Evolutionary conservation across 208 protist species (phyloP).

Genomic region (Angomonas deanei): DNA sequence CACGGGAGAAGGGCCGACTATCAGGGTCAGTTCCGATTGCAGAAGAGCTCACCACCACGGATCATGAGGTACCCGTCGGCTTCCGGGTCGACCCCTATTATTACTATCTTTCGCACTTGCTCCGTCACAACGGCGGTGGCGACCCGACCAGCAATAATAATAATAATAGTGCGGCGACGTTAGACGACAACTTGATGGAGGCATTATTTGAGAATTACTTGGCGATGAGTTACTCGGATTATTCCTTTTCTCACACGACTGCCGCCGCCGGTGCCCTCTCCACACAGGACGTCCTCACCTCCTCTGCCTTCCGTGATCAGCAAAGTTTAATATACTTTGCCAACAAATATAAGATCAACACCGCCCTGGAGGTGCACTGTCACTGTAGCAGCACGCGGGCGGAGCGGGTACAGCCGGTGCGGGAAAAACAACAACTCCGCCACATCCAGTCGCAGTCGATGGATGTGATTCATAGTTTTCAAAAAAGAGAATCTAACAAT

Average conservation of each 20-base stretch:
- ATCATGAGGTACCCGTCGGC: conserved; percentile 20
- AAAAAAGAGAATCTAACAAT: conserved; percentile 17
- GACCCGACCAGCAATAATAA: not conserved
- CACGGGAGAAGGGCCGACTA: conserved; percentile 16
- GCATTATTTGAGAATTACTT: conserved; percentile 76
- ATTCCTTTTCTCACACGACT: conserved; percentile 43
- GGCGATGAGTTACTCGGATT: conserved; percentile 57
- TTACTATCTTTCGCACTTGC: conserved; percentile 43
- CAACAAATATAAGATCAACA: conserved; percentile 38
- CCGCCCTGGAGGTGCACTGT: conserved; percentile 39
- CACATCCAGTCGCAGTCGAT: conserved; percentile 27
- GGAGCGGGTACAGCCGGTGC: conserved; percentile 27
- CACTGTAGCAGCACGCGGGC: conserved; percentile 44
- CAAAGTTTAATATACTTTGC: conserved; percentile 30
- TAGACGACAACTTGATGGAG: conserved; percentile 40
- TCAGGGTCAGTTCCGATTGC: conserved; percentile 5
- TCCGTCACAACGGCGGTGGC: conserved; percentile 9
- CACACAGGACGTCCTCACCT: conserved; percentile 40
- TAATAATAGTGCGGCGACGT: too few species aligned
- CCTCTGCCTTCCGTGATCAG: conserved; percentile 30
- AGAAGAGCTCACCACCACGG: not conserved
- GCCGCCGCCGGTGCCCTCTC: conserved; percentile 41
- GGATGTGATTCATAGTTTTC: conserved; percentile 31
- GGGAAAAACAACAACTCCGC: conserved; percentile 25
- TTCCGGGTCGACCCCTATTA: conserved; percentile 75